These are phyloP conservation scores for Alternaria alternata DNA, from an alignment of 2,329 filamentous ascomycete genomes.

Conservation along the genomic window DNA sequence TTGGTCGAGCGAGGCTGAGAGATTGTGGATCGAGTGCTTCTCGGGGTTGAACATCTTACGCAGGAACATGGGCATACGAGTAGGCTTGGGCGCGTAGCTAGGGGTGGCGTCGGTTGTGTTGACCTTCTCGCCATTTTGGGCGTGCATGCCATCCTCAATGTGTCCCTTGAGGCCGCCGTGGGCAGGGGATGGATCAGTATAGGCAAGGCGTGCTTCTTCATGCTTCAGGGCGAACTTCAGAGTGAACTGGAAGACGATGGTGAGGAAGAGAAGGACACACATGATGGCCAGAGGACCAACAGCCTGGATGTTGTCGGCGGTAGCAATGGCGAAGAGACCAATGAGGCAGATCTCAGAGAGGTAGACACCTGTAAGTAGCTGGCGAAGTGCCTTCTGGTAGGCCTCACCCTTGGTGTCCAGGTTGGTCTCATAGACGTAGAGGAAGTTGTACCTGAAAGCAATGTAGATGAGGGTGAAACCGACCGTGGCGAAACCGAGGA, in stretches of 20 bases:
- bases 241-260: slow-evolving; percentile 52
- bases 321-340: slow-evolving; percentile 56
- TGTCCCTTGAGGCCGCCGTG: slow-evolving; percentile 27
- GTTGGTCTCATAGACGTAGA: slow-evolving; percentile 58
- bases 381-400: slow-evolving; percentile 57
- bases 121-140: slow-evolving; percentile 17
- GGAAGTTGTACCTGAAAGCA: slow-evolving; percentile 59
- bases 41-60: slow-evolving; percentile 45
- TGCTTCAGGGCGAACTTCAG: slow-evolving; percentile 44
- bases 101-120: slow-evolving; percentile 7
- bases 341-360: slow-evolving; percentile 59
- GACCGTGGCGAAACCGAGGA: slow-evolving; percentile 56
- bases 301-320: slow-evolving; percentile 45
- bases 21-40: slow-evolving; percentile 38
- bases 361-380: slow-evolving; percentile 58
- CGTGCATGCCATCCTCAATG: slow-evolving; percentile 33
- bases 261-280: slow-evolving; percentile 51
- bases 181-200: slow-evolving; percentile 32
- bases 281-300: slow-evolving; percentile 55
- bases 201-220: slow-evolving; percentile 42
- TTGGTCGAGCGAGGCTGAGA: slow-evolving; percentile 43
- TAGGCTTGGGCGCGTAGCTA: slow-evolving; percentile 28
- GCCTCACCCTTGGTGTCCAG: slow-evolving; percentile 58
- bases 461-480: slow-evolving; percentile 57
- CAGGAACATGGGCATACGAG: slow-evolving; percentile 45